phyloP scores from a whole-genome alignment of 176 grass and related monocot genomes.

The Stipa capillata region DNA sequence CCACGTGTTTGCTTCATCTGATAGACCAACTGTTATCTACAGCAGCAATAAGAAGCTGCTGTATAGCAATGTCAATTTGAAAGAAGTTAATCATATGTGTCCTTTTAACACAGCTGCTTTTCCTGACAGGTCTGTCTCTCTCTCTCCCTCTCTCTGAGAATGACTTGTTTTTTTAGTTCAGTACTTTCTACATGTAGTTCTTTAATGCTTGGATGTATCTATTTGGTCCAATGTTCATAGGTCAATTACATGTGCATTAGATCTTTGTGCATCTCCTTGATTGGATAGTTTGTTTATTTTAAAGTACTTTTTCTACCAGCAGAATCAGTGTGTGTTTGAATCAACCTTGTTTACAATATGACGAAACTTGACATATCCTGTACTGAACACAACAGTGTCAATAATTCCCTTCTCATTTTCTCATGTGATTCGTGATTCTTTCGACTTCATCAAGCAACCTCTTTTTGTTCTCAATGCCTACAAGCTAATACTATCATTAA shows the following conservation, averaged over 20 bases:
- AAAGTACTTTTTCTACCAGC: neutral
- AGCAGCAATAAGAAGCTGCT: constrained; percentile 98
- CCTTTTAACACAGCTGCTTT: constrained; percentile 93
- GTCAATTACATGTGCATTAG: neutral
- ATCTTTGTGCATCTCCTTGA: neutral
- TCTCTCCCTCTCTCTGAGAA: neutral
- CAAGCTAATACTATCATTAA: neutral
- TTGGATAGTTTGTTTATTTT: neutral
- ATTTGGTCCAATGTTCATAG: neutral
- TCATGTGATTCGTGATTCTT: neutral
- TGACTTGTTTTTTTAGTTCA: neutral
- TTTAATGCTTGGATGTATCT: neutral
- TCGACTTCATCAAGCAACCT: neutral
- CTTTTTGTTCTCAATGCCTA: neutral
- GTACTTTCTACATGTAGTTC: neutral
- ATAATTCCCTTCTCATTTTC: neutral
- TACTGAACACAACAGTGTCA: neutral
- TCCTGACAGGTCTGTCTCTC: constrained; percentile 66
- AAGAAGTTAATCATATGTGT: constrained; percentile 98
- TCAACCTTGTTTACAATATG: neutral
- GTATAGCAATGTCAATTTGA: constrained; percentile 97
- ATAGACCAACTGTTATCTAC: constrained; percentile 95
- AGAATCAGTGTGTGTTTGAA: neutral
- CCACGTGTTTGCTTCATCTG: constrained; percentile 90
- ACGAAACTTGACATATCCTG: neutral